Conservation (phyloP, 352 stramenopile genomes). For the Phytophthora constricta region DNA sequence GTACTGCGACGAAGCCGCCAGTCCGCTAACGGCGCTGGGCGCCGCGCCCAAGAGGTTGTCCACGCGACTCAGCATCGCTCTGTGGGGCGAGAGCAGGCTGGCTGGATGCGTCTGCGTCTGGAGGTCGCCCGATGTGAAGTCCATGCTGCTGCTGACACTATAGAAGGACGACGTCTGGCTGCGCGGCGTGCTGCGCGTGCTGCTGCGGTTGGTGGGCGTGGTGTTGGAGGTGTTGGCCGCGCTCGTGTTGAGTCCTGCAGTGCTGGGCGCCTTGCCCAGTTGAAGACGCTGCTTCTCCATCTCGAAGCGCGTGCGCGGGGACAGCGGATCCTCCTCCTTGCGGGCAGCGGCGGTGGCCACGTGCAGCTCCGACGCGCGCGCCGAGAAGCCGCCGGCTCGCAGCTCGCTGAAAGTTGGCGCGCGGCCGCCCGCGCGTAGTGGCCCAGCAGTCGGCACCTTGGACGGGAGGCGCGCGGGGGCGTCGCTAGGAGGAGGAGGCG, state of each 20-base stretch:
- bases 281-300: conserved; percentile 54
- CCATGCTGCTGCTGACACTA: conserved; percentile 26
- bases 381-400: conserved; percentile 19
- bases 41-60: conserved; percentile 54
- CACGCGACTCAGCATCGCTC: conserved; percentile 65
- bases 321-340: conserved; percentile 50
- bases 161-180: conserved; percentile 31
- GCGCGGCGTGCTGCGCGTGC: conserved; percentile 32
- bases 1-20: conserved; percentile 26
- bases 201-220: conserved; percentile 36
- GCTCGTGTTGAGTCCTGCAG: conserved; percentile 22
- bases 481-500: conserved; percentile 18
- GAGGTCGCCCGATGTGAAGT: conserved; percentile 13
- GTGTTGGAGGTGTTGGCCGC: conserved; percentile 37
- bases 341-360: conserved; percentile 5
- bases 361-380: conserved; percentile 13
- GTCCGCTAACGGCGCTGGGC: conserved; percentile 3
- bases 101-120: conserved; percentile 4
- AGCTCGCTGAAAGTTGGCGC: conserved; percentile 38
- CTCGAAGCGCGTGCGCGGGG: conserved; percentile 53
- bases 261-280: conserved; percentile 18
- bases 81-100: conserved; percentile 63
- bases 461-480: conserved; percentile 9
- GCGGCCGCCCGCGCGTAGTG: conserved; percentile 10
- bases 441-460: conserved; percentile 4